Conservation (phyloP, 495 filamentous ascomycete genomes). For the Eremomyces bilateralis region DNA sequence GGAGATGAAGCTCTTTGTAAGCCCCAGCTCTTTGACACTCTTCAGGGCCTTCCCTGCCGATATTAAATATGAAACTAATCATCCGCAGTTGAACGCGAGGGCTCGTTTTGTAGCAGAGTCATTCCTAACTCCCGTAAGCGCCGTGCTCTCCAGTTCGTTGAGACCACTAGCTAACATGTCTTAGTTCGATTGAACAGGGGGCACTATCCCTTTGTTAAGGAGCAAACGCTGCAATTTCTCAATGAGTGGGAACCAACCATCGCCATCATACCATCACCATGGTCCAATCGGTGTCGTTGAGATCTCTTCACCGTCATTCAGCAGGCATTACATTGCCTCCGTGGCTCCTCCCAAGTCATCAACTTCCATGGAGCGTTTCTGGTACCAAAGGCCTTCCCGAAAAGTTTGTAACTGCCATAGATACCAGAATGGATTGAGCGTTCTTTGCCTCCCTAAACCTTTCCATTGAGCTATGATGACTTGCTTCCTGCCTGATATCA, state of each 20-base stretch:
- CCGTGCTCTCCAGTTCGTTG: neutral
- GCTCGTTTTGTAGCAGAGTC: conserved; percentile 97
- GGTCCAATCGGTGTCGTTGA: neutral
- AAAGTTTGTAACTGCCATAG: too few species aligned
- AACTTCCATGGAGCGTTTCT: too few species aligned
- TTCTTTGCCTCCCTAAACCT: too few species aligned
- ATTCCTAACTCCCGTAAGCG: conserved; percentile 78
- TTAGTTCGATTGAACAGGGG: conserved; percentile 4
- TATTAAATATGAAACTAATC: neutral
- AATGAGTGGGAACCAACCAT: neutral
- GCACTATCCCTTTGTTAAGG: neutral
- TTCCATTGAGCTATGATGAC: too few species aligned
- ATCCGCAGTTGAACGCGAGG: conserved; percentile 66
- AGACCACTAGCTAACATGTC: neutral
- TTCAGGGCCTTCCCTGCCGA: neutral
- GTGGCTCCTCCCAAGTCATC: too few species aligned
- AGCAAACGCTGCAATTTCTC: neutral
- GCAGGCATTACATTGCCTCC: too few species aligned
- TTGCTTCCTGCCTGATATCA: too few species aligned
- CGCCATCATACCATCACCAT: neutral
- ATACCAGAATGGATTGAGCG: too few species aligned
- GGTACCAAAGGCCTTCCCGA: too few species aligned
- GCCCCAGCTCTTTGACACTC: conserved; percentile 15
- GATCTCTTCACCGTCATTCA: too few species aligned
- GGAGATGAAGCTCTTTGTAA: conserved; percentile 98